These are phyloP conservation scores for Sporothrix protearum DNA, from an alignment of 2,329 filamentous ascomycete species.

Conservation along the genomic window DNA sequence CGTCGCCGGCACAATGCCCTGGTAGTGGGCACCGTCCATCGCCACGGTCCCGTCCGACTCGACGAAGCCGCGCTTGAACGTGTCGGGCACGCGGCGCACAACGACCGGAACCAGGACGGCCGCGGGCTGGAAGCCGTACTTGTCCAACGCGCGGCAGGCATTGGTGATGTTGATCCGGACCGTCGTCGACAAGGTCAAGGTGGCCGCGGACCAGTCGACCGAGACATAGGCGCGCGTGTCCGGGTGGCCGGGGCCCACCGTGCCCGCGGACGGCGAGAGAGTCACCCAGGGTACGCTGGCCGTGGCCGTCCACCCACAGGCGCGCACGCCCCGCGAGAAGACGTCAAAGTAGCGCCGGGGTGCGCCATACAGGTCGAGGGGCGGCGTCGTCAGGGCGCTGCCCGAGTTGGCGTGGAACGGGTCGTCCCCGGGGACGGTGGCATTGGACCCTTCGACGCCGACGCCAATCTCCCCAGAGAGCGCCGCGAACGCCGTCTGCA, in stretches of 20 bases:
- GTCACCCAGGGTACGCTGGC: conserved; percentile 49
- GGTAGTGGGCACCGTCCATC: conserved; percentile 53
- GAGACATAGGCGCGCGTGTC: conserved; percentile 54
- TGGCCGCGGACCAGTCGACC: conserved; percentile 52
- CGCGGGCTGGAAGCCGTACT: conserved; percentile 41
- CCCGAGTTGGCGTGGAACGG: conserved; percentile 55
- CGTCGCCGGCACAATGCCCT: conserved; percentile 39
- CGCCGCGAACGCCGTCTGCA: conserved; percentile 56
- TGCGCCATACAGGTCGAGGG: conserved; percentile 57
- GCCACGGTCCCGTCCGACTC: conserved; percentile 58
- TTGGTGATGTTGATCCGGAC: conserved; percentile 53
- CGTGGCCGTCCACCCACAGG: conserved; percentile 53
- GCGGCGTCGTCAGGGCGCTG: conserved; percentile 49
- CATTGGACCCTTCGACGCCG: conserved; percentile 62
- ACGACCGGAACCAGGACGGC: conserved; percentile 54
- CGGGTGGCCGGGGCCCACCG: conserved; percentile 44
- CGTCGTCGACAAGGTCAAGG: conserved; percentile 41
- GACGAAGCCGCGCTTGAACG: conserved; percentile 57
- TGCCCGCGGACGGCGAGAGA: conserved; percentile 49
- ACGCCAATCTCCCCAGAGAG: conserved; percentile 62
- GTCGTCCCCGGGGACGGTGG: conserved; percentile 65
- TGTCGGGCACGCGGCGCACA: conserved; percentile 45
- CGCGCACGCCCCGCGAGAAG: conserved; percentile 54
- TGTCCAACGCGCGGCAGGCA: conserved; percentile 43
- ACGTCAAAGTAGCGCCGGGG: conserved; percentile 59